Conservation (phyloP, 2,329 filamentous ascomycete species). For the Xylariaceae sp. region DNA sequence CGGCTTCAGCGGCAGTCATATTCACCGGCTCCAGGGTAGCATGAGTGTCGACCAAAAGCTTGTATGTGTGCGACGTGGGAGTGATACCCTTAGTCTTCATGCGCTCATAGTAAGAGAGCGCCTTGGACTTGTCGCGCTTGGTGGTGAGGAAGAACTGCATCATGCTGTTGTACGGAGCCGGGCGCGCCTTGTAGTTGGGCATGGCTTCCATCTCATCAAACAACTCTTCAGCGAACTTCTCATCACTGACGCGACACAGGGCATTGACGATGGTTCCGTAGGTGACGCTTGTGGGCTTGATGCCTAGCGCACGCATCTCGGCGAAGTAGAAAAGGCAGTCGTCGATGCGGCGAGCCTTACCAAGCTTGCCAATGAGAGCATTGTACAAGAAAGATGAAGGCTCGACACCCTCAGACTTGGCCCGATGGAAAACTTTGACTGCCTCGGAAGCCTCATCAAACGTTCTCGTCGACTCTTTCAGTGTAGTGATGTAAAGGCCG, state of each 20-base stretch:
- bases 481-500: constrained; percentile 96
- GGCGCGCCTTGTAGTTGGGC: constrained; percentile 96
- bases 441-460: constrained; percentile 97
- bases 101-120: constrained; percentile 87
- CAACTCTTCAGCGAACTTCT: constrained; percentile 94
- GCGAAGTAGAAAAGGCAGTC: constrained; percentile 97
- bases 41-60: constrained; percentile 91
- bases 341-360: constrained; percentile 94
- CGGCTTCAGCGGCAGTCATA: constrained; percentile 77
- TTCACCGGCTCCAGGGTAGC: constrained; percentile 88
- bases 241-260: constrained; percentile 91
- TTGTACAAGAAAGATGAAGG: constrained; percentile 98
- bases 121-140: constrained; percentile 92
- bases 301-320: constrained; percentile 88
- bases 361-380: constrained; percentile 93
- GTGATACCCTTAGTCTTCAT: constrained; percentile 84
- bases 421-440: constrained; percentile 93
- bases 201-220: constrained; percentile 99
- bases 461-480: constrained; percentile 95
- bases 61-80: constrained; percentile 93
- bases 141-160: constrained; percentile 99
- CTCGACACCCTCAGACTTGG: constrained; percentile 88
- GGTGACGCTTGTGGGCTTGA: constrained; percentile 93
- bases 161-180: constrained; percentile 97
- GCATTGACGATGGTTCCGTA: constrained; percentile 98